These are phyloP conservation scores for Trichoderma cornu-damae DNA, from an alignment of 2,329 filamentous ascomycete genomes.

Conservation along the genomic window DNA sequence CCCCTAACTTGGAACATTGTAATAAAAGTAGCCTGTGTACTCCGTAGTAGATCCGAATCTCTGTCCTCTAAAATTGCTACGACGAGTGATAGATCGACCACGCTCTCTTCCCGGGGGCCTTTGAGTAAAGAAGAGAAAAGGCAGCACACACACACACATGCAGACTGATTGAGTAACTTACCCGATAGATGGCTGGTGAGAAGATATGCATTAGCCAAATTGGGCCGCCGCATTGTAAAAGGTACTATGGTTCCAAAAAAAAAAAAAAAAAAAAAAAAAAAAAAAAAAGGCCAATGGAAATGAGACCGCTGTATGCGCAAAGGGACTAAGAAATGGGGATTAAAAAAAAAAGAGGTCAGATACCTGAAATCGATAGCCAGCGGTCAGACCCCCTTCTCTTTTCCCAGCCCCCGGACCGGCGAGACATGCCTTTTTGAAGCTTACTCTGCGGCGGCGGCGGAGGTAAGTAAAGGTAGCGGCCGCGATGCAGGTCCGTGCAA, in stretches of 20 bases:
- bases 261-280: neutral
- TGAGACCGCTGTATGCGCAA: neutral
- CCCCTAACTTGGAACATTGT: neutral
- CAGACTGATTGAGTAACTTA: no score
- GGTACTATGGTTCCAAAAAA: neutral
- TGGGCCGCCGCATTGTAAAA: no score
- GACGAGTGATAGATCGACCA: slow-evolving; percentile 2
- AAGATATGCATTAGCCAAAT: no score
- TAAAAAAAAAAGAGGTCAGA: neutral
- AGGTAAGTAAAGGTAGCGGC: neutral
- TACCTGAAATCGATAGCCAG: neutral
- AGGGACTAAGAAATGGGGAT: neutral
- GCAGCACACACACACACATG: no score
- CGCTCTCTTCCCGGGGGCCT: neutral
- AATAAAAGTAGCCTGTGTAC: slow-evolving; percentile 10
- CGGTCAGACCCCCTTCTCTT: neutral
- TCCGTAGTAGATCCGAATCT: slow-evolving; percentile 13
- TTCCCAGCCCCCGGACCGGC: neutral
- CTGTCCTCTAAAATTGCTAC: neutral
- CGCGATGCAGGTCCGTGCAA: slow-evolving; percentile 3
- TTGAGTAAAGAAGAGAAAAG: no score
- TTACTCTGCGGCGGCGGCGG: neutral
- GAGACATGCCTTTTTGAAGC: neutral
- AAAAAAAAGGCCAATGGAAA: no score
- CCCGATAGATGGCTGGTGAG: no score